Base-by-base conservation (phyloP, 2,329 filamentous ascomycete species). In the Colletotrichum liriopes region DNA sequence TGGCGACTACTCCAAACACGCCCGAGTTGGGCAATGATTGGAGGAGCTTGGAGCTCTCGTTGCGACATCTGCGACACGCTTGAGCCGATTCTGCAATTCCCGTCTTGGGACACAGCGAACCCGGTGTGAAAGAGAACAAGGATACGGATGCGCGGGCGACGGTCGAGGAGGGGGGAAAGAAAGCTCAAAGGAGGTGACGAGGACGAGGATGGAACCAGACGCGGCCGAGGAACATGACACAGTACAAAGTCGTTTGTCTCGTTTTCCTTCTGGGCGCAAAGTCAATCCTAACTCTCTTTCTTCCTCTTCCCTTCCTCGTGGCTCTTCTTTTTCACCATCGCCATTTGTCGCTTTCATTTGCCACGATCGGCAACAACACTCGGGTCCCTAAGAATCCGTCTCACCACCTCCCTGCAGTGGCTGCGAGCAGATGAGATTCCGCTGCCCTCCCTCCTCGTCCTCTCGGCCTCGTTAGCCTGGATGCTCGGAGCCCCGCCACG, bases 51-150 rank as follows among this genome's bases (percentile, higher is more conserved):
- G 52, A 72, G 65, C 70, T 72, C 32, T 20, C 55, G 29, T 67
- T 65, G 65, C 60, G 59, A 65, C 65, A 70, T 70, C 65, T 72
- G 70, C 70, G 59, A 72, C 70, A 70, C 70, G 60, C 70, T 64
- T 72, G 70, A 55, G 45, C 66, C 54, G 70, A 70, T 72, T 68
- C 70, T 69, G 65, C 65, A 59, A 59, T 65, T 35, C 70, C 45
- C 65, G 65, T 41, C 70, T 43, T 29, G 4, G 70, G 29, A 63
- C n/a, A 60, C 59, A 65, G 54, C 55, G 65, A 47, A 54, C 32
- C 23, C 55, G 61, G 65, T 32, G 37, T 35, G 56, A 26, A 52
- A 56, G 70, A 49, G 47, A 69, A 54, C 65, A 72, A 60, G 69
- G 69, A 72, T 68, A 52, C 58, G 69, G 69, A 59, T 68, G 65